Percentiles rank a stretch among this genome's conserved stretches.
phyloP scores from a whole-genome alignment of 306 rosid species.

The Hippophae rhamnoides region DNA sequence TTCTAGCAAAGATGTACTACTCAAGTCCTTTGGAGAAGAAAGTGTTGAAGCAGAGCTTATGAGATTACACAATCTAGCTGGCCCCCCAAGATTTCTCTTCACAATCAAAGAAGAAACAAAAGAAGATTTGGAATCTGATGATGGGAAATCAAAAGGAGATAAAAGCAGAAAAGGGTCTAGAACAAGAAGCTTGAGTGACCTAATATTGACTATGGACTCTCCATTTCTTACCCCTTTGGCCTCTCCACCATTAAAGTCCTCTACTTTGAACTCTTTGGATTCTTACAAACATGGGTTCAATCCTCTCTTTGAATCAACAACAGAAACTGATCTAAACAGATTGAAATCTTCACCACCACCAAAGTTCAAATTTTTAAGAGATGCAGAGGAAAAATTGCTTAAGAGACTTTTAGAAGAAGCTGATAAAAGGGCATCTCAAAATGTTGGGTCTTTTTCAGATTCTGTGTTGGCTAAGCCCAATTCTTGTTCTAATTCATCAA shows the following conservation, averaged over 20 bases:
- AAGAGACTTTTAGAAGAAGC: slow-evolving; percentile 63
- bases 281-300: slow-evolving; percentile 61
- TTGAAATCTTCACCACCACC: slow-evolving; percentile 80
- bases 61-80: slow-evolving; percentile 79
- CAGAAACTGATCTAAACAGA: slow-evolving; percentile 40
- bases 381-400: slow-evolving; percentile 73
- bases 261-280: slow-evolving; percentile 38
- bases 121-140: slow-evolving; percentile 87
- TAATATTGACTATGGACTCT: slow-evolving; percentile 34
- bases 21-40: slow-evolving; percentile 48
- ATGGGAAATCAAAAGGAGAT: slow-evolving; percentile 44
- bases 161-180: slow-evolving; percentile 62
- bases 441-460: slow-evolving; percentile 20
- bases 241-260: slow-evolving; percentile 43
- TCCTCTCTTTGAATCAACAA: slow-evolving; percentile 68
- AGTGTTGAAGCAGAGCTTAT: slow-evolving; percentile 63
- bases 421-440: slow-evolving; percentile 29
- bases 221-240: slow-evolving; percentile 44
- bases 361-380: slow-evolving; percentile 69
- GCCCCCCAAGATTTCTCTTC: slow-evolving; percentile 85
- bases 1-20: slow-evolving; percentile 29
- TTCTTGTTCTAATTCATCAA: slow-evolving; percentile 14
- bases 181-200: slow-evolving; percentile 60
- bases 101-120: slow-evolving; percentile 79
- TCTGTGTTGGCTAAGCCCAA: slow-evolving; percentile 10